These are phyloP conservation scores for Tinospora cordifolia DNA, from an alignment of 164 flowering plant species.

Conservation along the genomic window DNA sequence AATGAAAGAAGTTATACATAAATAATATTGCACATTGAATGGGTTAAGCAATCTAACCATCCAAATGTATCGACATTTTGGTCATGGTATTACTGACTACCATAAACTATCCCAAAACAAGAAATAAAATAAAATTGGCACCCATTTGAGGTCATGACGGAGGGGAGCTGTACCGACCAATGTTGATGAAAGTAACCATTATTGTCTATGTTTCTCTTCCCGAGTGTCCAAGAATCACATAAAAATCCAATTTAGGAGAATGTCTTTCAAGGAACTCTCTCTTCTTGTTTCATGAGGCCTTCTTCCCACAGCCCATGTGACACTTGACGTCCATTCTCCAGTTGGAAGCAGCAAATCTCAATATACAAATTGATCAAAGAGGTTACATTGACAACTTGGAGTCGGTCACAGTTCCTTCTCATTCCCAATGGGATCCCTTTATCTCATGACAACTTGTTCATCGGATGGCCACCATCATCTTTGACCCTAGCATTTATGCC, in stretches of 20 bases:
- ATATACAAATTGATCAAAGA: background rate
- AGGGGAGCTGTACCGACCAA: too few relatives aligned
- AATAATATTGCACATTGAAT: too few relatives aligned
- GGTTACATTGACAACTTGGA: background rate
- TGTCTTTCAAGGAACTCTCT: conserved; percentile 2
- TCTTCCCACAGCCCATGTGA: conserved; percentile 7
- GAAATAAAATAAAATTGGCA: background rate
- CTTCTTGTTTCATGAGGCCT: too few relatives aligned
- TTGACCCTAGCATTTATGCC: background rate
- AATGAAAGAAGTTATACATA: too few relatives aligned
- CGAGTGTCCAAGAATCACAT: background rate
- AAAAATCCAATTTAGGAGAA: background rate
- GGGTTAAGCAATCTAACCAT: too few relatives aligned
- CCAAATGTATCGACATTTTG: background rate
- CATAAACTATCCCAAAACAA: background rate
- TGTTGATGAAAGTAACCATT: background rate
- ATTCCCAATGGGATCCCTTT: conserved; percentile 5
- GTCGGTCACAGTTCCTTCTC: background rate
- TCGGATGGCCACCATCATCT: background rate
- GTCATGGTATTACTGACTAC: background rate
- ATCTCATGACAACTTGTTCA: background rate
- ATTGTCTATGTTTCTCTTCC: background rate
- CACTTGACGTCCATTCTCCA: background rate
- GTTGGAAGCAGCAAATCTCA: background rate
- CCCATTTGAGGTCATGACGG: too few relatives aligned